Evolutionary conservation across 768 basidiomycete genomes (phyloP).

Genomic region (Leccinellum albellum): DNA sequence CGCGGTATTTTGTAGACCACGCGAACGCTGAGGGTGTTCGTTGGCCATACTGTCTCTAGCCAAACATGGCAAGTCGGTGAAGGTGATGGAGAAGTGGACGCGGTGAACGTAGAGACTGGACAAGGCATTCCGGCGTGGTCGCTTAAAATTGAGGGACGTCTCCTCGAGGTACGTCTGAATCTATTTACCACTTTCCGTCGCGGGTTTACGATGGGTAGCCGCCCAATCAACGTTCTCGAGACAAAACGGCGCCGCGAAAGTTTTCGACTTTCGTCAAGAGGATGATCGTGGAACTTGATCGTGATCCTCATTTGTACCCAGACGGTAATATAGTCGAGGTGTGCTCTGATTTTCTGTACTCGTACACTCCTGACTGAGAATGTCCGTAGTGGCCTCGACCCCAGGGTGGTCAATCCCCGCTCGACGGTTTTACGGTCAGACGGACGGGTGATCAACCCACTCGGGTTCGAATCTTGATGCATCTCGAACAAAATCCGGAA

Average conservation of each 20-base stretch:
- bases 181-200: background rate
- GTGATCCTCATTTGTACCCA: conserved; percentile 74
- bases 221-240: conserved; percentile 59
- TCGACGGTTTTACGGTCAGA: conserved; percentile 85
- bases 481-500: conserved; percentile 84
- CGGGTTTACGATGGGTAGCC: conserved; percentile 33
- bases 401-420: conserved; percentile 50
- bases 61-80: conserved; percentile 78
- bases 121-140: conserved; percentile 89
- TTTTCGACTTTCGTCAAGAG: conserved; percentile 84
- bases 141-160: conserved; percentile 80
- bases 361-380: background rate
- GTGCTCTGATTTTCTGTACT: background rate
- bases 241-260: conserved; percentile 62
- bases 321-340: conserved; percentile 92
- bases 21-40: conserved; percentile 78
- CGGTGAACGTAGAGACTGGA: conserved; percentile 70
- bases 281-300: conserved; percentile 83
- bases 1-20: conserved; percentile 52
- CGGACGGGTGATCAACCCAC: conserved; percentile 78
- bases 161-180: conserved; percentile 62
- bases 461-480: conserved; percentile 77
- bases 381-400: conserved; percentile 57
- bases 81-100: conserved; percentile 30
- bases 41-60: conserved; percentile 83